These are phyloP conservation scores for Tillandsia fasciculata DNA, from an alignment of 176 grass and related monocot genomes.

Conservation along the genomic window DNA sequence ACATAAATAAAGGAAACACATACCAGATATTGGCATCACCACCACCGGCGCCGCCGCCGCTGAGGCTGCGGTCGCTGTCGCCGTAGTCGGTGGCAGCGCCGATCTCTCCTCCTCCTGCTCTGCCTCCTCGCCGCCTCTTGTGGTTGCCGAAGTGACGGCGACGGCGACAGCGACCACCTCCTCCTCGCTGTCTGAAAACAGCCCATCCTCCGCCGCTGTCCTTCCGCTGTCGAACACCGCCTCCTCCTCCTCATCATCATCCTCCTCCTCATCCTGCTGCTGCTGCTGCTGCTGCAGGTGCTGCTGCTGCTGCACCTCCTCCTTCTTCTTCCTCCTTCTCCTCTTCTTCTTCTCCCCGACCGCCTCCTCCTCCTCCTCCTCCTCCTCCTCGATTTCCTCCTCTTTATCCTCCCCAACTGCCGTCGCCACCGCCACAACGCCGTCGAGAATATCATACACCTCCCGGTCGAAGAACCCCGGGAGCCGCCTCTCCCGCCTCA, in stretches of 20 bases:
- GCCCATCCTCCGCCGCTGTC: conserved; percentile 22
- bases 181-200: conserved; percentile 36
- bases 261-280: not conserved
- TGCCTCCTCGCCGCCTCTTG: conserved; percentile 8
- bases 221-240: conserved; percentile 29
- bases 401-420: conserved; percentile 8
- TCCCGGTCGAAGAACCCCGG: conserved; percentile 94
- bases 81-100: conserved; percentile 35
- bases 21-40: conserved; percentile 47
- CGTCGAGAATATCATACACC: conserved; percentile 86
- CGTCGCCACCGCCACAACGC: conserved; percentile 9
- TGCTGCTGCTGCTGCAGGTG: too few species aligned
- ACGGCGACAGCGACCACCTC: not conserved
- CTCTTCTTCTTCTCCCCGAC: conserved; percentile 12
- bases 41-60: conserved; percentile 13
- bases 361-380: conserved; percentile 30
- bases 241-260: not conserved
- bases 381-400: conserved; percentile 30
- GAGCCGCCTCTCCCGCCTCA: conserved; percentile 61
- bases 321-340: not conserved
- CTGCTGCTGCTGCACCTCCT: not conserved
- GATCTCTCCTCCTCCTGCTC: not conserved
- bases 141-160: not conserved
- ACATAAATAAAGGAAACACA: conserved; percentile 21
- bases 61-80: not conserved